Evolutionary conservation across 139 green algal species (phyloP).

Genomic region (Chlorella sp.): DNA sequence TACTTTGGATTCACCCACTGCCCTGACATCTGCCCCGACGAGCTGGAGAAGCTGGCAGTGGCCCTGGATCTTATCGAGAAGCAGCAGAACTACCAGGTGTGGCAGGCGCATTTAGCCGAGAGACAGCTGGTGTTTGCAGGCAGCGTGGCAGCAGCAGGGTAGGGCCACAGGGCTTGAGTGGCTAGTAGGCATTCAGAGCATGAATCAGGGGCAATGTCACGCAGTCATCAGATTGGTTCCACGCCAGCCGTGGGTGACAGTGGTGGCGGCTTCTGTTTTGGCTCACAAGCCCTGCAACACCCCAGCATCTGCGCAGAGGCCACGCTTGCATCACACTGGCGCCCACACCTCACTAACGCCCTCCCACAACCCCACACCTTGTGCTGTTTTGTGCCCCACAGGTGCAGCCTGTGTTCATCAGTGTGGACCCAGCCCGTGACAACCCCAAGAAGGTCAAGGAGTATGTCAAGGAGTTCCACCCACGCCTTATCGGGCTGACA

Average conservation of each 20-base stretch:
- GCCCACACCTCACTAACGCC: background rate
- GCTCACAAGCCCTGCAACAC: too few relatives aligned
- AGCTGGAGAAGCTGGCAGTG: slow-evolving; percentile 91
- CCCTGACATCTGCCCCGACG: slow-evolving; percentile 98
- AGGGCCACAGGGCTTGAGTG: too few relatives aligned
- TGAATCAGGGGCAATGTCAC: too few relatives aligned
- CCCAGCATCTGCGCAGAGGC: slow-evolving; percentile 8
- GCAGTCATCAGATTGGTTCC: background rate
- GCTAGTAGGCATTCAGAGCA: too few relatives aligned
- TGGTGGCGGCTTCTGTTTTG: too few relatives aligned
- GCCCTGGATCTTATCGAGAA: slow-evolving; percentile 57
- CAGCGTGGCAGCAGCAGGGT: too few relatives aligned
- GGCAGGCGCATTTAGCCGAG: background rate
- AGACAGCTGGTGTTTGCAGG: background rate
- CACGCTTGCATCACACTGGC: too few relatives aligned
- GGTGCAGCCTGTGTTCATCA: slow-evolving; percentile 90
- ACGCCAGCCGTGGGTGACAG: too few relatives aligned
- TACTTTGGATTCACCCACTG: slow-evolving; percentile 99
- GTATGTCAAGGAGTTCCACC: slow-evolving; percentile 80
- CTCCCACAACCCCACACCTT: slow-evolving; percentile 1
- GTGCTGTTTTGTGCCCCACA: too few relatives aligned
- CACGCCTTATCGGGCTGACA: slow-evolving; percentile 89
- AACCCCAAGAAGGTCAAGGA: slow-evolving; percentile 23
- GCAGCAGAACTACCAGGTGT: background rate
- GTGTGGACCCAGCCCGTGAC: slow-evolving; percentile 91